These are phyloP conservation scores for Spathaspora gorwiae DNA, from an alignment of 805 yeast species.

Conservation along the genomic window DNA sequence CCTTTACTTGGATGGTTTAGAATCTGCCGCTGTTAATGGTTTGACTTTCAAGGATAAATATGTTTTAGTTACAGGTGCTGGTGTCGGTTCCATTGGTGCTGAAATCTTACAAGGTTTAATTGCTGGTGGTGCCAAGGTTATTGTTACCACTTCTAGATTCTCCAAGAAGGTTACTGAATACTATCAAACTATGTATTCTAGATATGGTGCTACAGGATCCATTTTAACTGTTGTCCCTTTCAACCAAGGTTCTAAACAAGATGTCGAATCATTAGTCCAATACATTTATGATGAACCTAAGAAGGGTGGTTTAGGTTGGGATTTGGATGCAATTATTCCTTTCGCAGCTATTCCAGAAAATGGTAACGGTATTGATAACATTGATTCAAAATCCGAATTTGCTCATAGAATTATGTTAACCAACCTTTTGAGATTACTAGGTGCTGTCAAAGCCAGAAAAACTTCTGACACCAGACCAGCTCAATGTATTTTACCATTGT, in stretches of 20 bases:
- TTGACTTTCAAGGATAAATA: constrained; percentile 82
- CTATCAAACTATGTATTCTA: constrained; percentile 89
- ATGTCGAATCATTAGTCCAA: constrained; percentile 77
- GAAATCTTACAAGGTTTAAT: constrained; percentile 91
- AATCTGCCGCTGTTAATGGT: constrained; percentile 92
- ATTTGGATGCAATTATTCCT: constrained; percentile 91
- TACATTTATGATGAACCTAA: constrained; percentile 80
- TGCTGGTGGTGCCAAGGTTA: constrained; percentile 96
- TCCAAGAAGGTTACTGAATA: constrained; percentile 91
- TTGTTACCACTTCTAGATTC: constrained; percentile 94
- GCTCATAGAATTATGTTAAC: constrained; percentile 99
- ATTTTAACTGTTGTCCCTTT: constrained; percentile 95
- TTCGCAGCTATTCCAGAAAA: constrained; percentile 99
- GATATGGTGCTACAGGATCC: constrained; percentile 89
- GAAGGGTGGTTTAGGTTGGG: constrained; percentile 96
- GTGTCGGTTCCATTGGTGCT: constrained; percentile 98
- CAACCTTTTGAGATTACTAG: constrained; percentile 86
- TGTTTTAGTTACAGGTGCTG: constrained; percentile 95
- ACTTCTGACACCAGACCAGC: constrained; percentile 94
- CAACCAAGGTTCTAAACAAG: constrained; percentile 96
- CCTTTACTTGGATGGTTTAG: constrained; percentile 81
- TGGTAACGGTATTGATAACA: constrained; percentile 89
- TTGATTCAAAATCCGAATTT: constrained; percentile 92
- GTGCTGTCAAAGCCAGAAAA: constrained; percentile 83
- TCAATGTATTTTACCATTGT: constrained; percentile 91